Percentiles rank a stretch among this genome's conserved stretches.
Conservation (phyloP, 257 asterid species). For the Echites panduratus region DNA sequence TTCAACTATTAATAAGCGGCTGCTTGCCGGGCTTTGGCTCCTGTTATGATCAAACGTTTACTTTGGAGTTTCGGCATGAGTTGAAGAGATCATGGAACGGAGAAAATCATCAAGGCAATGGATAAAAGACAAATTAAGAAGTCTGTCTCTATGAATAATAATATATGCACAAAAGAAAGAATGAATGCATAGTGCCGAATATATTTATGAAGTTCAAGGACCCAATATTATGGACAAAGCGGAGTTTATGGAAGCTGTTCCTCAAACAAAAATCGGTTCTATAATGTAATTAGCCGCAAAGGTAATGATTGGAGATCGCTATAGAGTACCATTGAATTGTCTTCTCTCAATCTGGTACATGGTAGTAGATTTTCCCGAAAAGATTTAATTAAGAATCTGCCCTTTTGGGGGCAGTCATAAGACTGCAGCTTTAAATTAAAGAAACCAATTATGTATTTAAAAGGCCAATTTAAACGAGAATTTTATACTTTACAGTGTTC, state of each 20-base stretch:
- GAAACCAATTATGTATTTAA: too few relatives aligned
- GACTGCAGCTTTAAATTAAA: too few relatives aligned
- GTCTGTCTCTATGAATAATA: background rate
- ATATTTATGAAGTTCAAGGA: slow-evolving; percentile 13
- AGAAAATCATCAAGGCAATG: too few relatives aligned
- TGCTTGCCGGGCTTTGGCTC: background rate
- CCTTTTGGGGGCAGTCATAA: too few relatives aligned
- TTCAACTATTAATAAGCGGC: background rate
- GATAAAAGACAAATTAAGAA: too few relatives aligned
- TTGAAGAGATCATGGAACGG: too few relatives aligned
- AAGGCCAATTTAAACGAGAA: too few relatives aligned
- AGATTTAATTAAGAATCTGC: too few relatives aligned
- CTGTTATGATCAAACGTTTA: background rate
- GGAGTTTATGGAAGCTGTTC: slow-evolving; percentile 12
- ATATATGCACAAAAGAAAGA: background rate
- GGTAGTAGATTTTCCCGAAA: slow-evolving; percentile 11
- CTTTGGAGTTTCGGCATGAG: too few relatives aligned
- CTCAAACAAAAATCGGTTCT: background rate
- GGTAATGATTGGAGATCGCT: slow-evolving; percentile 14
- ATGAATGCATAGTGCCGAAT: background rate
- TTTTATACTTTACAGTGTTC: too few relatives aligned
- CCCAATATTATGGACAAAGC: slow-evolving; percentile 17
- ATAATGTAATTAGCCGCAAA: background rate
- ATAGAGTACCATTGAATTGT: background rate
- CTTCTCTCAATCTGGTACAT: slow-evolving; percentile 8